Conservation (phyloP, 441 rosid genomes). For the Flueggea neowawraea region DNA sequence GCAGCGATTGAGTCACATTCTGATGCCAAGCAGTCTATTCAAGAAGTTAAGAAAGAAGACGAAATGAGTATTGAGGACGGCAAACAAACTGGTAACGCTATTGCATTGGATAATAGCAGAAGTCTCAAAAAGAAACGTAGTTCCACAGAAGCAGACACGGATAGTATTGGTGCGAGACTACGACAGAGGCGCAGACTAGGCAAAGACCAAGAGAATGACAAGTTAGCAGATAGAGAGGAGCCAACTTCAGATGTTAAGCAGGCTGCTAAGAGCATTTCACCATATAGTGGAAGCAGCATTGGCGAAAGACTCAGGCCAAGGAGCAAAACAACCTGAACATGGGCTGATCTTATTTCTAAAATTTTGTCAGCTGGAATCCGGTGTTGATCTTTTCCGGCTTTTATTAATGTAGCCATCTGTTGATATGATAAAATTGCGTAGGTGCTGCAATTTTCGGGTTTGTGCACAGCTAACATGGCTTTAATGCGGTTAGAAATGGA, state of each 20-base stretch:
- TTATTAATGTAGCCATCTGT: no score
- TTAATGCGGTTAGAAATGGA: no score
- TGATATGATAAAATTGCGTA: no score
- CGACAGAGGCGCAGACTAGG: slow-evolving; percentile 36
- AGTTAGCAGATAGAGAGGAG: slow-evolving; percentile 4
- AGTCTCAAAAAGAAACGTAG: slow-evolving; percentile 22
- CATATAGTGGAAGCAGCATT: slow-evolving; percentile 20
- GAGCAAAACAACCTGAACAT: slow-evolving; percentile 13
- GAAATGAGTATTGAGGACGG: background rate
- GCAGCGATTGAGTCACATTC: slow-evolving; percentile 29
- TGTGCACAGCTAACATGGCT: no score
- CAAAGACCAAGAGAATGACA: slow-evolving; percentile 7
- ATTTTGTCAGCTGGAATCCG: background rate
- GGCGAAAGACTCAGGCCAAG: slow-evolving; percentile 36
- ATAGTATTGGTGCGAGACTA: slow-evolving; percentile 50
- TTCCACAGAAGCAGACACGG: slow-evolving; percentile 24
- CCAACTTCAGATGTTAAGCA: background rate
- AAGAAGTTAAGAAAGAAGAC: no score
- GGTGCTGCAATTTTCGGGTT: no score
- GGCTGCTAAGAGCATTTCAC: background rate
- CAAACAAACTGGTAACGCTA: slow-evolving; percentile 4
- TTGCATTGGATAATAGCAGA: slow-evolving; percentile 2
- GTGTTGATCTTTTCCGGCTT: background rate
- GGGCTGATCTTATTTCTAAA: background rate
- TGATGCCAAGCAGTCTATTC: background rate